Conservation (phyloP, 768 basidiomycete species). For the Lactarius pseudohatsudake region DNA sequence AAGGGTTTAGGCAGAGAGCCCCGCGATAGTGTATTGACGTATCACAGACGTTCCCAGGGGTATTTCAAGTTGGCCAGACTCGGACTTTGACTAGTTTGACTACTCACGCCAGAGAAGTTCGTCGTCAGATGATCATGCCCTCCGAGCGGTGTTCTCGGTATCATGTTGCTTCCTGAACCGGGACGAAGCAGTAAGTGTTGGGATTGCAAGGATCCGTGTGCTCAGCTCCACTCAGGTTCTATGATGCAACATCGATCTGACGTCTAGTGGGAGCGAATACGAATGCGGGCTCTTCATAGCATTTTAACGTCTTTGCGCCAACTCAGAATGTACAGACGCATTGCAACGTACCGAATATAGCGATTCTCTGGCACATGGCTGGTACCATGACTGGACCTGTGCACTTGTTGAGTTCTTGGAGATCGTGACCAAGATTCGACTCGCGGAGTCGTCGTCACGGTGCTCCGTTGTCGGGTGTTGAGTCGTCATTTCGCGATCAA, state of each 20-base stretch:
- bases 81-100: not conserved
- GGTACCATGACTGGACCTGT: not conserved
- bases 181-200: not conserved
- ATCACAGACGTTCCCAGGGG: not conserved
- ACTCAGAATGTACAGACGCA: not conserved
- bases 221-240: not conserved
- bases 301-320: slow-evolving; percentile 1
- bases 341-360: not conserved
- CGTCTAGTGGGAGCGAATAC: not conserved
- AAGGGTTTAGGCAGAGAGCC: not conserved
- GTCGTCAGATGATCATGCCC: not conserved
- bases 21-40: not conserved
- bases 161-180: not conserved
- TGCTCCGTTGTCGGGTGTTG: not conserved
- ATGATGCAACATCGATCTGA: not conserved
- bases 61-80: not conserved
- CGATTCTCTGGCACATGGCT: not conserved
- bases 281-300: not conserved
- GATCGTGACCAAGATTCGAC: not conserved
- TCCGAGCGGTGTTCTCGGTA: not conserved
- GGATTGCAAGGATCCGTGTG: not conserved
- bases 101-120: not conserved
- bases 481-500: not conserved
- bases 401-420: not conserved
- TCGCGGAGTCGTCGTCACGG: not conserved